Conservation (phyloP, 345 rosid species). For the Melaleuca alternifolia region DNA sequence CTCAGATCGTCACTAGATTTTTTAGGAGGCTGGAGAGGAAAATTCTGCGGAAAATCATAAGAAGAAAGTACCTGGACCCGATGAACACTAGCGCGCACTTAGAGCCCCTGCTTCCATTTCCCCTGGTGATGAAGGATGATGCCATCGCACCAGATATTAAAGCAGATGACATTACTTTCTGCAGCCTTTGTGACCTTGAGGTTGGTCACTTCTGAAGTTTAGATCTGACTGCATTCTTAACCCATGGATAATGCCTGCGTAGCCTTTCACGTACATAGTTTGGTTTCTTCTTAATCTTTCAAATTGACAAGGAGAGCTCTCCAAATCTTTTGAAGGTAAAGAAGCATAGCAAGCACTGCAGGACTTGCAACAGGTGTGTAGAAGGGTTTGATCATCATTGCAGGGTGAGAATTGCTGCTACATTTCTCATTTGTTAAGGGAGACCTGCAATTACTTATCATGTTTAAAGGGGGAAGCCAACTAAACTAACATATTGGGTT, state of each 20-base stretch:
- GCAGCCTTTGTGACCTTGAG: conserved; percentile 82
- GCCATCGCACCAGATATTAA: conserved; percentile 57
- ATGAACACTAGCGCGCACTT: conserved; percentile 42
- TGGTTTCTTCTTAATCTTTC: background rate
- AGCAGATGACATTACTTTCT: conserved; percentile 75
- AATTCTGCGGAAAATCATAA: conserved; percentile 63
- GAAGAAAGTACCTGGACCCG: conserved; percentile 82
- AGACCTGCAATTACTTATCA: background rate
- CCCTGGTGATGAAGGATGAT: conserved; percentile 69
- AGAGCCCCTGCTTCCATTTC: conserved; percentile 89
- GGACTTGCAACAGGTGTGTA: conserved; percentile 88
- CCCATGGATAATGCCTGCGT: background rate
- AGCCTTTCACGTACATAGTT: background rate
- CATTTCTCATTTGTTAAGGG: background rate
- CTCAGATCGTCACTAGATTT: conserved; percentile 66
- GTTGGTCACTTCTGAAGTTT: conserved; percentile 12
- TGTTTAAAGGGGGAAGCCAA: background rate
- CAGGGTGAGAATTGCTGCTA: conserved; percentile 36
- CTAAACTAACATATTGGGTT: background rate
- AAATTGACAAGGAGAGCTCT: background rate
- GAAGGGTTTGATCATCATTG: conserved; percentile 99
- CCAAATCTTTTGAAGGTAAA: conserved; percentile 40
- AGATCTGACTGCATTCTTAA: background rate
- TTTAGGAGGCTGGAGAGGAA: conserved; percentile 79
- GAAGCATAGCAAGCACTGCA: conserved; percentile 90